Evolutionary conservation across 1,284 basidiomycete genomes (phyloP), one percentile per base, ranked within the genome.

Genomic region (Melampsora americana): DNA sequence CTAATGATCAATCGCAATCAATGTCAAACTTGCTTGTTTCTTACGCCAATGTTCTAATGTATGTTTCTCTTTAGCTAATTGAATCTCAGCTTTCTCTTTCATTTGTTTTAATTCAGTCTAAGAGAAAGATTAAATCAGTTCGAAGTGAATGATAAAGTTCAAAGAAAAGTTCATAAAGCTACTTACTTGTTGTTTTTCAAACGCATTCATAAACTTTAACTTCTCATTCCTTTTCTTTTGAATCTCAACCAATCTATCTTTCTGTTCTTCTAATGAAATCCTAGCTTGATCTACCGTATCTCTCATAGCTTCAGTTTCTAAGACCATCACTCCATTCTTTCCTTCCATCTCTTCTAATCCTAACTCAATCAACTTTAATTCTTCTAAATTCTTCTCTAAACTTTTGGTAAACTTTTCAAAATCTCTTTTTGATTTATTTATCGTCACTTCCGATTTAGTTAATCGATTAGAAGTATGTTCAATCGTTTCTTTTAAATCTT

Each of bases 361-460:
- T 0, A 81, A 83, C 46, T 92, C 87, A 6, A 89, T 87, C 77
- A 90, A 89, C 77, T 88, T 86, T n/a, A 93, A 83, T 23, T 86
- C 85, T 12, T 82, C 81, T 20, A 84, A 84, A 81, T 91, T 90
- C 42, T 82, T 84, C 60, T 86, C 85, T 77, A 95, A 86, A 9
- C 87, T 83, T 77, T 86, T 86, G 50, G 86, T 84, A 20, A 90
- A 83, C 83, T 94, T 95, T 77, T 85, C 85, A 5, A 87, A 84
- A 81, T 98, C 95, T 81, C 93, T 93, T 83, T 92, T 89, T 0
- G 93, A 92, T 82, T 96, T 96, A 20, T 89, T 88, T 81, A 89
- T 90, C 1, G 90, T 89, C 18, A 97, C 92, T 83, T 99, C 95
- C 0, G 92, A 92, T 84, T 94, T 97, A 69, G 93, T 95, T 81